phyloP scores from a whole-genome alignment of 768 basidiomycete genomes.

The Suillus ampliporus region DNA sequence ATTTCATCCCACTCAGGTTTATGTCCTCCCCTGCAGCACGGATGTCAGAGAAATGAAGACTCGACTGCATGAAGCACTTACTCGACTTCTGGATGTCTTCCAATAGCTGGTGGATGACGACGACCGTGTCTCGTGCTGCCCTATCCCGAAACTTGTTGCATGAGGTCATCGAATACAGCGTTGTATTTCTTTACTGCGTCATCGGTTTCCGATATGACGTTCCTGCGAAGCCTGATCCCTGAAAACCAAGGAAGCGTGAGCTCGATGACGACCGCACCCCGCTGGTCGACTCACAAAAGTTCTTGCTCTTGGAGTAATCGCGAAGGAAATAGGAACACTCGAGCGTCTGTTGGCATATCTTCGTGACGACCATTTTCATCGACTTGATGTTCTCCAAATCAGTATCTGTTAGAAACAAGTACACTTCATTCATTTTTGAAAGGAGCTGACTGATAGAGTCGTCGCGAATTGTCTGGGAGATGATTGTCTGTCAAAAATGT shows the following conservation, averaged over 20 bases:
- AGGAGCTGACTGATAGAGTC: constrained; percentile 1
- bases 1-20: constrained; percentile 4
- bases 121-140: constrained; percentile 3
- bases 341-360: constrained; percentile 2
- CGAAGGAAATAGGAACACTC: constrained; percentile 16
- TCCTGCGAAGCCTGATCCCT: not conserved
- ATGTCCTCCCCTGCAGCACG: not conserved
- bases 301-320: constrained; percentile 12
- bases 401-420: constrained; percentile 1
- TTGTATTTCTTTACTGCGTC: not conserved
- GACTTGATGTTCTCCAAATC: not conserved
- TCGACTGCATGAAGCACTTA: not conserved
- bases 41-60: not conserved
- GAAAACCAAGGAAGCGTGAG: no score
- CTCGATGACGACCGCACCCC: no score
- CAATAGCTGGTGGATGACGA: not conserved
- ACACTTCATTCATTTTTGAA: constrained; percentile 2
- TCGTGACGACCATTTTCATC: not conserved
- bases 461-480: not conserved
- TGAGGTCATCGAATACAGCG: not conserved
- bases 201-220: not conserved
- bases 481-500: not conserved
- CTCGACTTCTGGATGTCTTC: not conserved
- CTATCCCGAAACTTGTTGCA: constrained; percentile 12
- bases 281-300: constrained; percentile 9